Conservation (phyloP, 2,329 filamentous ascomycete genomes). For the Ophiostoma perfectum region DNA sequence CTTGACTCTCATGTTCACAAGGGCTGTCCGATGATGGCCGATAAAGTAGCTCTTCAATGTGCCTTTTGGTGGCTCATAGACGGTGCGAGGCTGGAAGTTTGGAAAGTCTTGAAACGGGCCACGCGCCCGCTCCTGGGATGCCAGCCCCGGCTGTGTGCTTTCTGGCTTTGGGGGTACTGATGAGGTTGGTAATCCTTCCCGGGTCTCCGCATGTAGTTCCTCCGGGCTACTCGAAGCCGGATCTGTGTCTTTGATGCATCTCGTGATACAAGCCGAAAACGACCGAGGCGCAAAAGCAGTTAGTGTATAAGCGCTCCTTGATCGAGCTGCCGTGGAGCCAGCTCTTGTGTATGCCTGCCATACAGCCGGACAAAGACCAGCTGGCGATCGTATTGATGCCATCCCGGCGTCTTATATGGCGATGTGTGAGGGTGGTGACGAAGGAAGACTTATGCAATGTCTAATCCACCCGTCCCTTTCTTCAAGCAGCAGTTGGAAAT, state of each 20-base stretch:
- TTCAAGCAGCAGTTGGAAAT: no score
- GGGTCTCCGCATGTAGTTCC: not conserved
- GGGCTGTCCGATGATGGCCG: constrained; percentile 80
- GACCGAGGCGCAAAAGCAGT: not conserved
- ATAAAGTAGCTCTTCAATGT: constrained; percentile 90
- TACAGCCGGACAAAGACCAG: not conserved
- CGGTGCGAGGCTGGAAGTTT: constrained; percentile 66
- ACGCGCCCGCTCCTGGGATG: not conserved
- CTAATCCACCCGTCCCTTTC: no score
- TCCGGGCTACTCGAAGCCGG: not conserved
- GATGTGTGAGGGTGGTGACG: not conserved
- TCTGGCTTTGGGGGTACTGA: not conserved
- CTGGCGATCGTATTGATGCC: not conserved
- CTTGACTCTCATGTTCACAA: constrained; percentile 74
- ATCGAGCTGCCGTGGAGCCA: not conserved
- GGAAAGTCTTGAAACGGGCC: constrained; percentile 10
- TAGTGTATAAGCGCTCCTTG: not conserved
- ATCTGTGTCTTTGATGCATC: not conserved
- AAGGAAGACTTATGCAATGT: not conserved
- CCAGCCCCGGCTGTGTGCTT: not conserved
- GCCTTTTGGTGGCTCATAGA: constrained; percentile 65
- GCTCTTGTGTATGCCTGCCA: not conserved
- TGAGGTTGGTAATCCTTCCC: not conserved
- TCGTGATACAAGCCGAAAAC: not conserved
- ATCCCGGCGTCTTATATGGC: not conserved